Evolutionary conservation across 768 basidiomycete genomes (phyloP), one percentile per base, ranked within the genome.

Genomic region (Austroboletus festivus): DNA sequence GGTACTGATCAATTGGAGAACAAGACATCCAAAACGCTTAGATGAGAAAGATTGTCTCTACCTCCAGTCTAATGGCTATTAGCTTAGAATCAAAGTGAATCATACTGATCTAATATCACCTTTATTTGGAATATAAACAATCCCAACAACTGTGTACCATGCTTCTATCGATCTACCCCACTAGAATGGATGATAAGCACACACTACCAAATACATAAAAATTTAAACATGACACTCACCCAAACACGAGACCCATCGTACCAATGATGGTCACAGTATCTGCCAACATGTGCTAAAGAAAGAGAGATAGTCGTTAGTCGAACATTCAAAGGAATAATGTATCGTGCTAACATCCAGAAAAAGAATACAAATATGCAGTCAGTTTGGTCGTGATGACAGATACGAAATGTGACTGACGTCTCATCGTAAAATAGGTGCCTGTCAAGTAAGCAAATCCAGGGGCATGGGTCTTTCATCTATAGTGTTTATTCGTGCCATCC

Each of bases 171-270:
- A 51, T 67, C 65, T 47, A 67, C 65, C 52, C 67, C 66, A 26
- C 65, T 67, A 16, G 12, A 40, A 9, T 39, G n/a, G 19, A 8
- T 12, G 5, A 18, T 52, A 16, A 50, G 47, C 5, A 37, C n/a
- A 38, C 9, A n/a, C 1, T 13, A 10, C 11, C 7, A 10, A 12
- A 33, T 3, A 5, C 0, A 16, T 13, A 21, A 2, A 38, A 38
- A 6, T 13, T 19, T 37, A 15, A 34, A 24, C 5, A 0, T 19
- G 21, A 11, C 12, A 83, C 90, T 60, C 77, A 90, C 83, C 93
- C 93, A 64, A 96, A 95, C 63, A 96, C 93, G 54, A 95, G 81
- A 76, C 95, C 92, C 94, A 96, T 94, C 39, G 95, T 97, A 59
- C 96, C 96, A 65, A 98, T 96, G 65, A 99, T 88, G 41, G 95